phyloP scores from a whole-genome alignment of 2,329 filamentous ascomycete species.

The Lojkania enalia region DNA sequence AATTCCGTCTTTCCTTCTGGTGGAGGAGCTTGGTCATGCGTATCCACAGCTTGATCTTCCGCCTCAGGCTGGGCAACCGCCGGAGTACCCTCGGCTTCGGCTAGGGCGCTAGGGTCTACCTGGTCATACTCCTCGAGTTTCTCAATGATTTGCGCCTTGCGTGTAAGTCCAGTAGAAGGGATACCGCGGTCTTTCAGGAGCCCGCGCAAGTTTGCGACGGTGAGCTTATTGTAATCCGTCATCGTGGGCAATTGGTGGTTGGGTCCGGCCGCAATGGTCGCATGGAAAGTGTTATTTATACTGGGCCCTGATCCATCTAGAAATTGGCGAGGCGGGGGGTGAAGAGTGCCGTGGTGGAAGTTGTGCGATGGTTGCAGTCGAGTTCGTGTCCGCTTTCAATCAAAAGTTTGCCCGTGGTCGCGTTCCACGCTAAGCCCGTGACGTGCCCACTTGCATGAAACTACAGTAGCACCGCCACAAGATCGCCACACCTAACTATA shows the following conservation, averaged over 20 bases:
- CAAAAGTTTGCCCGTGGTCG: background rate
- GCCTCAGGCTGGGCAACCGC: conserved; percentile 10
- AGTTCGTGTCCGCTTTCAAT: background rate
- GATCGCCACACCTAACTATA: background rate
- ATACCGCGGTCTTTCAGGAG: conserved; percentile 53
- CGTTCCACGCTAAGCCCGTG: conserved; percentile 6
- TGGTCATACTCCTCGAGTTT: conserved; percentile 44
- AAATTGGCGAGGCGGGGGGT: background rate
- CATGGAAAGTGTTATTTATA: background rate
- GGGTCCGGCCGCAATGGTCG: no score
- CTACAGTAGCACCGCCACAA: no score
- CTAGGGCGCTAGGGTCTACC: conserved; percentile 13
- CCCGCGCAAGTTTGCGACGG: conserved; percentile 51
- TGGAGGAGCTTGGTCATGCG: conserved; percentile 10
- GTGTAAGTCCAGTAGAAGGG: conserved; percentile 49
- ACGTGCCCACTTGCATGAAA: no score
- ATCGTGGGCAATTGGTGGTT: conserved; percentile 22
- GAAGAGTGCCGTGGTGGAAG: background rate
- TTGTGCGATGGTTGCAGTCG: background rate
- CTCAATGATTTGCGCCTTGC: conserved; percentile 54
- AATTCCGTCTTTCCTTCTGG: conserved; percentile 32
- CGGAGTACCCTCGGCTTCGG: conserved; percentile 7
- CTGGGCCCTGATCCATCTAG: no score
- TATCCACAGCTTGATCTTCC: conserved; percentile 4
- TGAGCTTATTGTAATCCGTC: conserved; percentile 51